Conservation (phyloP, 371 early-diverging fungal genomes). For the Amoeboaphelidium protococcarum region DNA sequence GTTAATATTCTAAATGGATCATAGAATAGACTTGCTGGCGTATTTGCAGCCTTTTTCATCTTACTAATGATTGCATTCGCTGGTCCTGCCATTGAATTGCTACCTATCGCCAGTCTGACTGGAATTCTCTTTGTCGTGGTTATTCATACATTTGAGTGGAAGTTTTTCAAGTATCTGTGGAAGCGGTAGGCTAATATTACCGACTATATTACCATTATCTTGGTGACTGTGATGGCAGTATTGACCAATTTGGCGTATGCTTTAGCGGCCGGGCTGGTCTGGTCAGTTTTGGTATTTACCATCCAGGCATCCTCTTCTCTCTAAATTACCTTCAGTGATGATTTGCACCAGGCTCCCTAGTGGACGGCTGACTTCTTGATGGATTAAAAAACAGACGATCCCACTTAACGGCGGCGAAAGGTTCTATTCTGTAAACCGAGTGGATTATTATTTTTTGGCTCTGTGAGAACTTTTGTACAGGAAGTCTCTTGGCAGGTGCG, state of each 20-base stretch:
- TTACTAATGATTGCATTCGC: slow-evolving; percentile 1
- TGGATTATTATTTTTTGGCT: too few species aligned
- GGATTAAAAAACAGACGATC: too few species aligned
- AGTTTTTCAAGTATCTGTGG: not conserved
- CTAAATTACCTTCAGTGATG: too few species aligned
- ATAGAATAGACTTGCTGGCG: not conserved
- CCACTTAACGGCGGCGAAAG: too few species aligned
- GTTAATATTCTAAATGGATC: slow-evolving; percentile 2
- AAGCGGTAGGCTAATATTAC: not conserved
- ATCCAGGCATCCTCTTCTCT: too few species aligned
- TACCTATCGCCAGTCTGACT: slow-evolving; percentile 2
- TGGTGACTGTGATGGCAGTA: slow-evolving; percentile 4
- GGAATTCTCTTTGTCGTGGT: slow-evolving; percentile 6
- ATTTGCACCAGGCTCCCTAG: too few species aligned
- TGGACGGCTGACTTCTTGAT: too few species aligned
- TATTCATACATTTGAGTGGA: slow-evolving; percentile 5
- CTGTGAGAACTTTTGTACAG: too few species aligned
- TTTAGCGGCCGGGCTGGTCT: slow-evolving; percentile 1
- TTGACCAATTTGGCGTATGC: slow-evolving; percentile 1
- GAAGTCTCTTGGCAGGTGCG: too few species aligned
- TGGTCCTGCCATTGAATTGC: not conserved
- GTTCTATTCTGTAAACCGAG: too few species aligned
- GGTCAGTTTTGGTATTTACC: slow-evolving; percentile 2
- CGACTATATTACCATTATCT: slow-evolving; percentile 1
- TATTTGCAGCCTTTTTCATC: not conserved